phyloP scores from a whole-genome alignment of 2,329 filamentous ascomycete genomes.

The Teratosphaeriaceae sp. region DNA sequence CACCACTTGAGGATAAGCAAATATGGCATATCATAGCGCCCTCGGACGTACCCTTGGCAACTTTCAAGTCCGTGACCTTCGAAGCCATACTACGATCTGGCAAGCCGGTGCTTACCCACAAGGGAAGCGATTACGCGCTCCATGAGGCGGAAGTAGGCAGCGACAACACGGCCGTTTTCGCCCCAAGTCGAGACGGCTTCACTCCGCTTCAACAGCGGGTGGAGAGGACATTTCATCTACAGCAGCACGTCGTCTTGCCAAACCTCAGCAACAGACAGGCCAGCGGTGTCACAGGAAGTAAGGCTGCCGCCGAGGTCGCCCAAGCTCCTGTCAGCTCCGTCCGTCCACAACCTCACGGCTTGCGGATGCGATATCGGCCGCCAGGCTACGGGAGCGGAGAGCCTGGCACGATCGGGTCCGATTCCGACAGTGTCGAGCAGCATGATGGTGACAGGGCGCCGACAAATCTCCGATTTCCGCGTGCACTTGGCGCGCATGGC shows the following conservation, averaged over 20 bases:
- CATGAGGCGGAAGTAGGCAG: slow-evolving; percentile 11
- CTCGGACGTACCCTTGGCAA: slow-evolving; percentile 59
- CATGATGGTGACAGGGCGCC: slow-evolving; percentile 26
- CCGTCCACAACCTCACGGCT: slow-evolving; percentile 59
- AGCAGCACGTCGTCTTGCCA: slow-evolving; percentile 54
- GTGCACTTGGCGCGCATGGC: slow-evolving; percentile 18
- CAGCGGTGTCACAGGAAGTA: slow-evolving; percentile 33
- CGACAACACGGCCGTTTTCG: slow-evolving; percentile 13
- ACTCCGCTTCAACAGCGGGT: slow-evolving; percentile 38
- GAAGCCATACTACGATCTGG: slow-evolving; percentile 49
- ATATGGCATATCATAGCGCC: slow-evolving; percentile 77
- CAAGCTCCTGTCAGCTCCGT: slow-evolving; percentile 46
- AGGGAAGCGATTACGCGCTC: slow-evolving; percentile 53
- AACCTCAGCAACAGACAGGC: slow-evolving; percentile 35
- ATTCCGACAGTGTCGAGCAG: slow-evolving; percentile 37
- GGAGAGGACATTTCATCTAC: slow-evolving; percentile 58
- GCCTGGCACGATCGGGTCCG: slow-evolving; percentile 35
- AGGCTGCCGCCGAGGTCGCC: slow-evolving; percentile 36
- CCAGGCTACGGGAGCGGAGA: slow-evolving; percentile 50
- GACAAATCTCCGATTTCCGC: slow-evolving; percentile 19
- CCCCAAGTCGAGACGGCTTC: slow-evolving; percentile 25
- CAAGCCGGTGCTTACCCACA: slow-evolving; percentile 53
- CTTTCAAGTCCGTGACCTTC: slow-evolving; percentile 59
- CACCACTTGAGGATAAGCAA: slow-evolving; percentile 61
- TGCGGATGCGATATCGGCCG: slow-evolving; percentile 62